Evolutionary conservation across 1,284 basidiomycete species (phyloP).

Genomic region (Naganishia liquefaciens): DNA sequence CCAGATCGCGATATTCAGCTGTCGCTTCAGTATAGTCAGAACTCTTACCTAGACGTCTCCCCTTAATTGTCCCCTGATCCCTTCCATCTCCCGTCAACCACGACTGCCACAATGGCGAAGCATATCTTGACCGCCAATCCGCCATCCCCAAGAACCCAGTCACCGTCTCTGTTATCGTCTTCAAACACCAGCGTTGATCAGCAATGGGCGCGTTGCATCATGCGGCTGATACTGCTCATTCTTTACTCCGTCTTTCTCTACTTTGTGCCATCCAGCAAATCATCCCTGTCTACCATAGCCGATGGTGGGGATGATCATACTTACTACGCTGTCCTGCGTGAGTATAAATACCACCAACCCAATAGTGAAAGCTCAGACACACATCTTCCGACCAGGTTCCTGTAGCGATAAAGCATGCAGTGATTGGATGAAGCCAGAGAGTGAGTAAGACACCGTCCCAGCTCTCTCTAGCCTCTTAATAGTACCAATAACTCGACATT

Average conservation of each 20-base stretch:
- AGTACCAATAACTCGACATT: not conserved
- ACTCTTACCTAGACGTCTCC: too few relatives aligned
- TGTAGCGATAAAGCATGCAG: not conserved
- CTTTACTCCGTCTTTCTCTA: slow-evolving; percentile 8
- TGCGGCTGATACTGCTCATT: not conserved
- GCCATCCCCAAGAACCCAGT: too few relatives aligned
- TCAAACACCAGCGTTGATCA: not conserved
- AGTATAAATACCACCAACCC: not conserved
- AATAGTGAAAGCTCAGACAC: not conserved
- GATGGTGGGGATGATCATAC: not conserved
- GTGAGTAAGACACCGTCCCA: not conserved
- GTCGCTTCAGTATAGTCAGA: too few relatives aligned
- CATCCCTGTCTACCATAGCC: slow-evolving; percentile 7
- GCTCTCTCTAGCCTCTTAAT: not conserved
- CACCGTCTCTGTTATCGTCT: too few relatives aligned
- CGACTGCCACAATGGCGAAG: too few relatives aligned
- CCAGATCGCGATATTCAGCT: too few relatives aligned
- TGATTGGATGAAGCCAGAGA: slow-evolving; percentile 2
- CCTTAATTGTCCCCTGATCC: too few relatives aligned
- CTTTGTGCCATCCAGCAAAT: not conserved
- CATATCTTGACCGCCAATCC: too few relatives aligned
- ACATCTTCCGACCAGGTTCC: not conserved
- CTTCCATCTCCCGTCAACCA: too few relatives aligned
- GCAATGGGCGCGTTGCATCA: slow-evolving; percentile 2
- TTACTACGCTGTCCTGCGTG: slow-evolving; percentile 2